Conservation (phyloP, 306 rosid genomes). For the Pterocarpus macrocarpus region DNA sequence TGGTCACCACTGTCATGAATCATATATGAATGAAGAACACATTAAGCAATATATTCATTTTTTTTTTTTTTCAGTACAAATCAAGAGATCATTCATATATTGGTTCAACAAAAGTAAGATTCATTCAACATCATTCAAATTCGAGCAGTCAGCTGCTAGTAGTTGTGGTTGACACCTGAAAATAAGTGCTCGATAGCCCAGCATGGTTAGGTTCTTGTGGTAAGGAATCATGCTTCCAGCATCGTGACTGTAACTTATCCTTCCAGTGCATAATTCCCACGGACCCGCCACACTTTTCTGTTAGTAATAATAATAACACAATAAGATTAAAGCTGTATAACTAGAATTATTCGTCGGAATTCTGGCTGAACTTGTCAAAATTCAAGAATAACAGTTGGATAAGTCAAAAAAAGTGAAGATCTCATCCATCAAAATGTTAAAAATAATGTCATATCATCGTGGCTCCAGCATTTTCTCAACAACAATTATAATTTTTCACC, state of each 20-base stretch:
- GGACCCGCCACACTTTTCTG: slow-evolving; percentile 64
- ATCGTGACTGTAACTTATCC: slow-evolving; percentile 44
- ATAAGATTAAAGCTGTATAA: too few relatives aligned
- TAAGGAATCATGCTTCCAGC: slow-evolving; percentile 86
- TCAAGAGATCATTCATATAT: background rate
- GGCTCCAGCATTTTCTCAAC: too few relatives aligned
- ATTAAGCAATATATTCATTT: too few relatives aligned
- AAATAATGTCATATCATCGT: too few relatives aligned
- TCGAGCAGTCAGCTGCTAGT: too few relatives aligned
- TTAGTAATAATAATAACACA: background rate
- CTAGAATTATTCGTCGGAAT: too few relatives aligned
- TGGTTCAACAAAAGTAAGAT: background rate
- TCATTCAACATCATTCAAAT: too few relatives aligned
- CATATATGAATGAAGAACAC: background rate
- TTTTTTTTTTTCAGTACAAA: background rate
- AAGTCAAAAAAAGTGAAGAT: too few relatives aligned
- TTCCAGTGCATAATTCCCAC: slow-evolving; percentile 72
- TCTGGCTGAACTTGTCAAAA: too few relatives aligned
- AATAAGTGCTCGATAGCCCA: slow-evolving; percentile 69
- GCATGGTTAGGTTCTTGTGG: slow-evolving; percentile 66
- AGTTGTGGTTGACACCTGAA: slow-evolving; percentile 54
- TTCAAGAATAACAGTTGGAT: too few relatives aligned
- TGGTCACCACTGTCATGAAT: slow-evolving; percentile 72
- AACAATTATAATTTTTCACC: too few relatives aligned
- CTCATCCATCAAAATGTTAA: too few relatives aligned